Percentiles rank a stretch among this genome's conserved stretches.
Conservation (phyloP, 2,329 filamentous ascomycete genomes). For the Tolypocladium pustulatum region DNA sequence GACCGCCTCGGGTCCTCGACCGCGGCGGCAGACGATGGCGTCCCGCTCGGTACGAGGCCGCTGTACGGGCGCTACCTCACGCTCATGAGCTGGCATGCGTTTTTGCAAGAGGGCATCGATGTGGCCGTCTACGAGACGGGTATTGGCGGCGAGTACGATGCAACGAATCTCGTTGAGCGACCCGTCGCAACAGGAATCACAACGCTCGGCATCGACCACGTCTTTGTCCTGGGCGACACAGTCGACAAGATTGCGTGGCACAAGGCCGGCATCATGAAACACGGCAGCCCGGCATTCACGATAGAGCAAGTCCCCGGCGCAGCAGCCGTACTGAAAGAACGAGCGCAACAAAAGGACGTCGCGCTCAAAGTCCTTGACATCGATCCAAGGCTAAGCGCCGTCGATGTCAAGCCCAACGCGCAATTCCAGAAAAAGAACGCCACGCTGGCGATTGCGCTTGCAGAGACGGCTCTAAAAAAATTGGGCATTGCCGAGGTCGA, state of each 20-base stretch:
- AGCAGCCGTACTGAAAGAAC: constrained; percentile 31
- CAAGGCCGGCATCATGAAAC: constrained; percentile 62
- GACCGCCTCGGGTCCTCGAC: constrained; percentile 35
- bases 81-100: constrained; percentile 57
- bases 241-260: constrained; percentile 62
- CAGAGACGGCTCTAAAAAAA: constrained; percentile 35
- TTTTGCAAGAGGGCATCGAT: constrained; percentile 51
- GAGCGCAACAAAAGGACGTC: constrained; percentile 44
- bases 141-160: constrained; percentile 57
- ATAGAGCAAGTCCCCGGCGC: constrained; percentile 38
- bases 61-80: constrained; percentile 53
- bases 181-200: constrained; percentile 52
- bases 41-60: constrained; percentile 32
- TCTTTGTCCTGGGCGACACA: constrained; percentile 50
- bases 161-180: constrained; percentile 53
- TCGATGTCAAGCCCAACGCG: constrained; percentile 40
- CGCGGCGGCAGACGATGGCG: constrained; percentile 19
- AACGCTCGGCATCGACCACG: constrained; percentile 60
- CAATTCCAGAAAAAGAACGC: constrained; percentile 51
- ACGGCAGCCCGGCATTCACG: constrained; percentile 45
- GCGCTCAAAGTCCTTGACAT: constrained; percentile 33
- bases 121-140: constrained; percentile 56
- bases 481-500: constrained; percentile 24
- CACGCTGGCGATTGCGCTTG: constrained; percentile 39
- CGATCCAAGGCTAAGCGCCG: constrained; percentile 33